Conservation (phyloP, 2,329 filamentous ascomycete genomes). For the Malbranchea zuffiana region DNA sequence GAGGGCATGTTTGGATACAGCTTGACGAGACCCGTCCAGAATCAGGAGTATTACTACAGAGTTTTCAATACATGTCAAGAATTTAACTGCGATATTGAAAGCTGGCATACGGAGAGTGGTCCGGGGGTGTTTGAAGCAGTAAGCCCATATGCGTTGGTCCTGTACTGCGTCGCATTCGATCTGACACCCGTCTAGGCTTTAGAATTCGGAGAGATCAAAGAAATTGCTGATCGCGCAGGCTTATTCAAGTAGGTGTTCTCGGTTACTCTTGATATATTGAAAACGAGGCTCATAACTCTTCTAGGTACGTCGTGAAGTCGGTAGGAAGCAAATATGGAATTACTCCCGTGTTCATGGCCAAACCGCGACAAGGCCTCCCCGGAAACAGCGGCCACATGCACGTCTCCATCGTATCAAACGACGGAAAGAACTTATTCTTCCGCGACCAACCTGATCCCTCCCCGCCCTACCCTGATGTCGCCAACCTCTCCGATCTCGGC, state of each 20-base stretch:
- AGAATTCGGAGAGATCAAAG: constrained; percentile 73
- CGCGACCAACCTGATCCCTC: constrained; percentile 61
- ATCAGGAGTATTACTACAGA: constrained; percentile 85
- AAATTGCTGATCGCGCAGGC: constrained; percentile 84
- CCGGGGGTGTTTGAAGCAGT: constrained; percentile 91
- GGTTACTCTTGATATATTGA: background rate
- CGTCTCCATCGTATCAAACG: constrained; percentile 68
- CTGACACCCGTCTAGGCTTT: no score
- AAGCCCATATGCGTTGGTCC: no score
- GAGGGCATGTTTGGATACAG: constrained; percentile 97
- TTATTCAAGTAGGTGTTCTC: constrained; percentile 65
- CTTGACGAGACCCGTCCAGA: constrained; percentile 73
- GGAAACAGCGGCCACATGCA: constrained; percentile 97
- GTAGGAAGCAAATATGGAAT: constrained; percentile 79
- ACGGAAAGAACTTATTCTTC: constrained; percentile 75
- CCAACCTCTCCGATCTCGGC: constrained; percentile 73
- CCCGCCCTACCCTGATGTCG: constrained; percentile 63
- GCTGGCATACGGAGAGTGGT: constrained; percentile 91
- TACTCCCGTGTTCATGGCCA: constrained; percentile 97
- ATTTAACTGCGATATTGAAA: constrained; percentile 75
- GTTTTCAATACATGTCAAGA: constrained; percentile 69
- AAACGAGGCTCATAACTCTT: constrained; percentile 9
- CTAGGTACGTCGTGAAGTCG: constrained; percentile 72
- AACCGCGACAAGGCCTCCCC: constrained; percentile 78
- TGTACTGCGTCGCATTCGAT: no score